Base-by-base conservation (phyloP, 2,329 filamentous ascomycete species). In the Aspergillus spinulosporus region DNA sequence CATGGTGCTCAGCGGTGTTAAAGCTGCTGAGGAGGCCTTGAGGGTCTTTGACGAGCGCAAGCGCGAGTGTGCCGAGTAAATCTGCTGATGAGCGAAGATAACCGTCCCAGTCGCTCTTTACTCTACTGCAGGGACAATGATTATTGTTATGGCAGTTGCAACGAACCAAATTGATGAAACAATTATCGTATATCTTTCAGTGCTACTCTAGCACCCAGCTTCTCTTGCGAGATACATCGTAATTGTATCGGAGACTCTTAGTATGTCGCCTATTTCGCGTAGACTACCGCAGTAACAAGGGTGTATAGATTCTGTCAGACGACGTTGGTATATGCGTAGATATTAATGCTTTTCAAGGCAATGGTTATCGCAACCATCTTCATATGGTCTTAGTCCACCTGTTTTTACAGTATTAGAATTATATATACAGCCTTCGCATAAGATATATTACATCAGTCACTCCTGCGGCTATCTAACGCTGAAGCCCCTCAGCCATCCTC, bases 1-100 rank as follows among this genome's bases (percentile, higher is more conserved):
- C 51, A 96, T 96, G 92, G 90, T 84, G 15, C 81, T 96, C 39
- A 88, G 84, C 56, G 92, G 92, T 64, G 88, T 96, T 68, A 96
- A 95, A 82, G 92, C 92, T 67, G 92, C 92, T 7, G 91, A 96
- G 78, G 91, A 93, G 76, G 89, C 88, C 0, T 78, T 95, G 62
- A 84, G 82, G 63, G 82, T 95, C 56, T 92, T 90, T 65, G 90
- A 94, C 39, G 75, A 84, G 65, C 86, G 91, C 65, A 88, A 90
- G 83, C 83, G 83, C 66, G 84, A 94, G 81, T 92, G 92, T 67
- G 82, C 81, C 12, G 75, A 83, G 72, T 62, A 56, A 49, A 40
- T 39, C 15, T 4, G n/a, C 7, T 21, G 3, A 1, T 36, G 9
- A 8, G 11, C 39, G 34, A 37, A 21, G 34, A 37, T 37, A 12